phyloP scores from a whole-genome alignment of 2,329 filamentous ascomycete species.

The Calonectria honghensis region DNA sequence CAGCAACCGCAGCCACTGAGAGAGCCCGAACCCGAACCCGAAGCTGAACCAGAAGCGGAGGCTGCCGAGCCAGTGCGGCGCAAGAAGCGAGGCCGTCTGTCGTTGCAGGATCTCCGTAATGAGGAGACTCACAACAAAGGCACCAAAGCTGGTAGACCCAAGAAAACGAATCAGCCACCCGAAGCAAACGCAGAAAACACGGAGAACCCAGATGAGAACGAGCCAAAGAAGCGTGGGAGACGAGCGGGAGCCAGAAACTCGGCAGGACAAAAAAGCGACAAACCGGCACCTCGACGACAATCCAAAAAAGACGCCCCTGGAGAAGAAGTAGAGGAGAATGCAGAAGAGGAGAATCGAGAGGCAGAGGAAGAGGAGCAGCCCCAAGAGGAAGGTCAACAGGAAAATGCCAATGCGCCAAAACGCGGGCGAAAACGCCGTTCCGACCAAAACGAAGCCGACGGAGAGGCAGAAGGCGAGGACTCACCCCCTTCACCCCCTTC shows the following conservation, averaged over 20 bases:
- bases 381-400: slow-evolving; percentile 33
- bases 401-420: slow-evolving; percentile 33
- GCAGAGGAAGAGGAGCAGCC: slow-evolving; percentile 14
- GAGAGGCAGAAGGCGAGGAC: slow-evolving; percentile 49
- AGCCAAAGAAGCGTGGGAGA: slow-evolving; percentile 45
- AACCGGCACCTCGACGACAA: not conserved
- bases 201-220: slow-evolving; percentile 39
- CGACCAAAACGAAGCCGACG: slow-evolving; percentile 41
- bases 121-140: slow-evolving; percentile 46
- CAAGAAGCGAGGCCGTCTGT: slow-evolving; percentile 48
- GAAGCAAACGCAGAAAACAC: slow-evolving; percentile 31
- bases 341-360: slow-evolving; percentile 32
- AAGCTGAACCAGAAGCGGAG: slow-evolving; percentile 28
- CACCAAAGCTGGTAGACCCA: slow-evolving; percentile 36
- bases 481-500: slow-evolving; percentile 49
- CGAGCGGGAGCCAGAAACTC: slow-evolving; percentile 30
- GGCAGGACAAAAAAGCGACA: slow-evolving; percentile 15
- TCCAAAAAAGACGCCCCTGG: slow-evolving; percentile 18
- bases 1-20: slow-evolving; percentile 30
- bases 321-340: slow-evolving; percentile 35
- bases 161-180: slow-evolving; percentile 37
- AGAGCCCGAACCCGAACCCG: slow-evolving; percentile 36
- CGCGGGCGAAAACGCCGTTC: slow-evolving; percentile 43
- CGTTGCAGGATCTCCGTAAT: slow-evolving; percentile 40
- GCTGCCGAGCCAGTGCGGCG: slow-evolving; percentile 34